phyloP scores from a whole-genome alignment of 192 early-diverging fungal genomes.

The Linnemannia zychae region DNA sequence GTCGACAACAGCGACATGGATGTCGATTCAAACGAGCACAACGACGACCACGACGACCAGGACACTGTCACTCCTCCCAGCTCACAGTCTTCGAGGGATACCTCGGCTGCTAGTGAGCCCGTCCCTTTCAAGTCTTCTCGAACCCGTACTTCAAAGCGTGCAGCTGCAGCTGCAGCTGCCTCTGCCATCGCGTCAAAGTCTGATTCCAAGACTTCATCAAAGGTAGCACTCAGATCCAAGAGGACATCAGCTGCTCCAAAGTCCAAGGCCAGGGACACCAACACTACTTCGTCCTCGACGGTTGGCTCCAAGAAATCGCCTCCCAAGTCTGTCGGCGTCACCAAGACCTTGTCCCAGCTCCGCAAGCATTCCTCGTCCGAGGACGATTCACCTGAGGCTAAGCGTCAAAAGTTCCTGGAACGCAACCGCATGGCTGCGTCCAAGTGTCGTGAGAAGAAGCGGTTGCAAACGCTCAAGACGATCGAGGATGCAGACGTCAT shows the following conservation, averaged over 20 bases:
- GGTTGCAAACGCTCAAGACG: constrained; percentile 47
- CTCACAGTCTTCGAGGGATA: constrained; percentile 22
- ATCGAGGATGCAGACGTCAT: constrained; percentile 49
- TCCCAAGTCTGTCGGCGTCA: not conserved
- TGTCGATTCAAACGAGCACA: constrained; percentile 29
- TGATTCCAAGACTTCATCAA: not conserved
- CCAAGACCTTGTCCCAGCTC: constrained; percentile 4
- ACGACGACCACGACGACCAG: constrained; percentile 24
- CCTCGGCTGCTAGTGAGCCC: constrained; percentile 3
- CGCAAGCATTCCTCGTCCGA: constrained; percentile 24
- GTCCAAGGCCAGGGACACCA: constrained; percentile 7
- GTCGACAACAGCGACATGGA: constrained; percentile 34
- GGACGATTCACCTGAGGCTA: constrained; percentile 45
- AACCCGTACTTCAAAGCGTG: constrained; percentile 17
- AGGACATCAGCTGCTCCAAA: not conserved
- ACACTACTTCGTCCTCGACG: not conserved
- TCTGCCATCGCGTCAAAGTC: not conserved
- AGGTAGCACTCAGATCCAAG: not conserved
- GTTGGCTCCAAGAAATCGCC: not conserved
- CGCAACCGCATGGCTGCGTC: constrained; percentile 54
- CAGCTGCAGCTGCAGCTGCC: constrained; percentile 9
- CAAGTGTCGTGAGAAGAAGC: constrained; percentile 55
- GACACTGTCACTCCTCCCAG: not conserved
- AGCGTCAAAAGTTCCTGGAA: constrained; percentile 56
- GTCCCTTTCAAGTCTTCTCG: not conserved